Base-by-base conservation (phyloP, 768 basidiomycete genomes). In the Russula lepida region DNA sequence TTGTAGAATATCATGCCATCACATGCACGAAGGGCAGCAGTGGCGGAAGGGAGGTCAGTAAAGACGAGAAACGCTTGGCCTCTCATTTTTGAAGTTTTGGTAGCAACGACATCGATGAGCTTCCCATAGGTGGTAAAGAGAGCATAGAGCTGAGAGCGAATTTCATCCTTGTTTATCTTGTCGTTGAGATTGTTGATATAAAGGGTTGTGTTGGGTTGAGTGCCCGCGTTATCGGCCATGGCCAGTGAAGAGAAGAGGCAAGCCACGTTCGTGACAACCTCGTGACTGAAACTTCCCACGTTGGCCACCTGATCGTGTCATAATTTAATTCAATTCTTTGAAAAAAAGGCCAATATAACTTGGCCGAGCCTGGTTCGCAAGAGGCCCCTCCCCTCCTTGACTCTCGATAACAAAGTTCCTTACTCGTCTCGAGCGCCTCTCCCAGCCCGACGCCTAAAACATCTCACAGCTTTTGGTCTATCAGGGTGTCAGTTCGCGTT, bases 41-140 rank as follows among this genome's bases (percentile, higher is more conserved):
- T 98, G 60, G 93, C 92, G 56, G 86, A 84, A 11, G 90, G 83
- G 53, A 95, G 84, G 75, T 98, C 95, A 54, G 84, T 81, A 75
- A 97, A 98, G 68, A 95, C 93, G 69, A 98, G 85, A 74, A 97
- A 98, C 1, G 95, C 95, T 74, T 97, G 94, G 23, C 94, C 95
- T 65, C 87, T 83, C 86, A 90, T 92, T 73, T 86, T 89, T 60
- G 82, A 76, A 70, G 79, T 83, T 74, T 95, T 94, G 27, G 88
- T 84, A 25, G 95, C 94, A 60, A 98, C 82, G 61, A 98, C 84
- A 72, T 98, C 95, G 77, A 98, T 83, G 60, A 98, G 78, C 71
- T 86, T 89, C 71, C 95, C 95, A 75, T 97, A 90, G 47, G 94
- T 89, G 8, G 88, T 87, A 78, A 98, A 98, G 52, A 98, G 82